phyloP scores from a whole-genome alignment of 2,329 filamentous ascomycete genomes.

The Ceratocystis eucalypticola region DNA sequence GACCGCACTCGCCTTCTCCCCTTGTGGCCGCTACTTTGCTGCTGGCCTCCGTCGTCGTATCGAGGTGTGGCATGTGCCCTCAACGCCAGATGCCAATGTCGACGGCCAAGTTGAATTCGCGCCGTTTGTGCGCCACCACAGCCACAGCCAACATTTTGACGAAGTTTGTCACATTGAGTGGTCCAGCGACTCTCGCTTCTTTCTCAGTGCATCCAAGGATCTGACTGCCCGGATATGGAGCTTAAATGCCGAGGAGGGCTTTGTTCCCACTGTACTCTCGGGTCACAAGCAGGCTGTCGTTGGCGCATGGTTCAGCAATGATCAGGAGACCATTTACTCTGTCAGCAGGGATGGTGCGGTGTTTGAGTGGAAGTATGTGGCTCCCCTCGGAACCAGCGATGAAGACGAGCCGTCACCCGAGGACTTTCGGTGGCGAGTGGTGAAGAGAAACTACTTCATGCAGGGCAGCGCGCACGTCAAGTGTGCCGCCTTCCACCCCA shows the following conservation, averaged over 20 bases:
- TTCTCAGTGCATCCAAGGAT: conserved; percentile 83
- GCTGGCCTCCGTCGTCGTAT: conserved; percentile 76
- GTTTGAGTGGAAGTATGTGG: conserved; percentile 79
- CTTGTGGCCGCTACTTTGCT: conserved; percentile 80
- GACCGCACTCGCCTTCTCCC: conserved; percentile 76
- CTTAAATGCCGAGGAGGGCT: conserved; percentile 70
- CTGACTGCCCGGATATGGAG: conserved; percentile 93
- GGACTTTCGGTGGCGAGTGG: conserved; percentile 77
- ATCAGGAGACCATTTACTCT: conserved; percentile 92
- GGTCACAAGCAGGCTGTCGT: conserved; percentile 84
- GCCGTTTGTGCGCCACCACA: conserved; percentile 78
- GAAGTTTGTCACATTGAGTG: conserved; percentile 76
- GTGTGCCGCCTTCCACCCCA: conserved; percentile 79
- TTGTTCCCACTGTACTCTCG: conserved; percentile 75
- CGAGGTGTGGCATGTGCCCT: conserved; percentile 93
- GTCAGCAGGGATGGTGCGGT: conserved; percentile 95
- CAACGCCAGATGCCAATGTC: conserved; percentile 64
- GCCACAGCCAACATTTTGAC: conserved; percentile 81
- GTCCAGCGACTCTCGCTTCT: conserved; percentile 93
- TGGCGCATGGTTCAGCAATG: conserved; percentile 90
- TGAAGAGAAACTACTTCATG: conserved; percentile 86
- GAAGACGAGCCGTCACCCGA: conserved; percentile 31
- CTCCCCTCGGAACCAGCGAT: conserved; percentile 31
- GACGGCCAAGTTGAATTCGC: conserved; percentile 86
- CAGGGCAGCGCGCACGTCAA: conserved; percentile 76